These are phyloP conservation scores for Anisodus acutangulus DNA, from an alignment of 257 asterid species.

Conservation along the genomic window DNA sequence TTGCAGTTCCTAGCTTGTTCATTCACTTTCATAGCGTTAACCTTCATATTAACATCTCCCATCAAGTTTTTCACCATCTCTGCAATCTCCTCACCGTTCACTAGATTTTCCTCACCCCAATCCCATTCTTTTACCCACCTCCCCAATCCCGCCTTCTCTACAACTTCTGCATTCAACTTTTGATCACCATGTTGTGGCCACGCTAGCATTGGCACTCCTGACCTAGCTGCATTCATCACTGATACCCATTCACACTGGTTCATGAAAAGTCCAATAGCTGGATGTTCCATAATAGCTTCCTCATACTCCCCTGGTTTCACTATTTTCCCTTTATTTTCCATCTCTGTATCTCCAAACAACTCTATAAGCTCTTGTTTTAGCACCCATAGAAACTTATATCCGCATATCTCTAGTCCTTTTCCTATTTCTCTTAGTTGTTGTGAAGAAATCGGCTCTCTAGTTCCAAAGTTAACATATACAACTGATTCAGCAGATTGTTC, in stretches of 20 bases:
- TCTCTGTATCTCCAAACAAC: conserved; percentile 27
- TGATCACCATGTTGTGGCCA: conserved; percentile 65
- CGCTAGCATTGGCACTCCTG: conserved; percentile 51
- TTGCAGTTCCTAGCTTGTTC: conserved; percentile 41
- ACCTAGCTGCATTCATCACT: conserved; percentile 50
- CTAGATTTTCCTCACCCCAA: conserved; percentile 44
- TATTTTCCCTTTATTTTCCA: conserved; percentile 33
- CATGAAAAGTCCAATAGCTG: conserved; percentile 49
- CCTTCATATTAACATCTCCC: conserved; percentile 36
- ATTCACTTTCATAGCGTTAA: conserved; percentile 40
- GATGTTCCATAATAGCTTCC: conserved; percentile 46
- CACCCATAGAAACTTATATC: conserved; percentile 42
- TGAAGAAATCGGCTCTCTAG: conserved; percentile 39
- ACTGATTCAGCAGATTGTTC: conserved; percentile 44
- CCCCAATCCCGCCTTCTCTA: conserved; percentile 46
- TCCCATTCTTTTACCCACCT: conserved; percentile 47
- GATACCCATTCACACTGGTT: conserved; percentile 58
- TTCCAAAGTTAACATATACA: conserved; percentile 45
- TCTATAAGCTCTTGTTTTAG: conserved; percentile 28
- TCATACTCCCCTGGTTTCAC: conserved; percentile 34
- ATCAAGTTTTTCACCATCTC: conserved; percentile 38
- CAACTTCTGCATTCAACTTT: conserved; percentile 50
- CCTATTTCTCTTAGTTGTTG: conserved; percentile 41
- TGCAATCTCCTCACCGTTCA: conserved; percentile 40
- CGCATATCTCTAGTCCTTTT: conserved; percentile 39